Percentiles rank a stretch among this genome's conserved stretches.
Evolutionary conservation across 2,329 filamentous ascomycete genomes (phyloP).

Genomic region (Colletotrichum tanaceti): DNA sequence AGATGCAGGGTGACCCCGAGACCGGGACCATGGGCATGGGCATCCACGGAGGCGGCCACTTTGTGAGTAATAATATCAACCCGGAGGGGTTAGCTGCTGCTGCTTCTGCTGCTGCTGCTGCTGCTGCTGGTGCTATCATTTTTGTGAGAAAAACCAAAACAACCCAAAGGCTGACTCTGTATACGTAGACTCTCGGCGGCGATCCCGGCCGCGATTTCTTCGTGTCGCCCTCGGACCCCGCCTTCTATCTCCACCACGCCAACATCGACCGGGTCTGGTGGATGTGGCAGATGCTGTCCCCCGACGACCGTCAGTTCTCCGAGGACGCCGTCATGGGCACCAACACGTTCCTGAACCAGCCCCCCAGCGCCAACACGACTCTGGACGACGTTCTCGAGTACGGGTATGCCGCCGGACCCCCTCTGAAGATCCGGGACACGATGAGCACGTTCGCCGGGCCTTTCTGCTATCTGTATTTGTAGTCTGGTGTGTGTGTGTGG

Average conservation of each 20-base stretch:
- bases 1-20: slow-evolving; percentile 54
- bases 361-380: slow-evolving; percentile 42
- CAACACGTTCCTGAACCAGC: slow-evolving; percentile 44
- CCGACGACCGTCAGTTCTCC: slow-evolving; percentile 43
- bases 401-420: slow-evolving; percentile 42
- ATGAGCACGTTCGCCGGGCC: slow-evolving; percentile 44
- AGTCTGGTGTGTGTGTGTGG: no score
- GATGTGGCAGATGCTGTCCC: slow-evolving; percentile 46
- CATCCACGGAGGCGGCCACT: slow-evolving; percentile 40
- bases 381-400: slow-evolving; percentile 43
- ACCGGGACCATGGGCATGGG: slow-evolving; percentile 46
- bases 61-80: slow-evolving; percentile 49
- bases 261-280: slow-evolving; percentile 47
- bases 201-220: slow-evolving; percentile 56
- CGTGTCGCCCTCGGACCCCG: slow-evolving; percentile 49
- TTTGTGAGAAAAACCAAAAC: slow-evolving; percentile 44
- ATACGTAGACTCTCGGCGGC: slow-evolving; percentile 43
- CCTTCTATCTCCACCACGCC: slow-evolving; percentile 48
- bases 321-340: slow-evolving; percentile 42
- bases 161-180: neutral
- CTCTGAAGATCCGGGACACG: slow-evolving; percentile 43
- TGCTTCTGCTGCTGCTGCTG: no score
- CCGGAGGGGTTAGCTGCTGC: slow-evolving; percentile 44
- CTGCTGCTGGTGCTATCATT: no score
- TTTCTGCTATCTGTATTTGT: slow-evolving; percentile 46